These are phyloP conservation scores for Xylaria sp. DNA, from an alignment of 2,329 filamentous ascomycete species.

Conservation along the genomic window DNA sequence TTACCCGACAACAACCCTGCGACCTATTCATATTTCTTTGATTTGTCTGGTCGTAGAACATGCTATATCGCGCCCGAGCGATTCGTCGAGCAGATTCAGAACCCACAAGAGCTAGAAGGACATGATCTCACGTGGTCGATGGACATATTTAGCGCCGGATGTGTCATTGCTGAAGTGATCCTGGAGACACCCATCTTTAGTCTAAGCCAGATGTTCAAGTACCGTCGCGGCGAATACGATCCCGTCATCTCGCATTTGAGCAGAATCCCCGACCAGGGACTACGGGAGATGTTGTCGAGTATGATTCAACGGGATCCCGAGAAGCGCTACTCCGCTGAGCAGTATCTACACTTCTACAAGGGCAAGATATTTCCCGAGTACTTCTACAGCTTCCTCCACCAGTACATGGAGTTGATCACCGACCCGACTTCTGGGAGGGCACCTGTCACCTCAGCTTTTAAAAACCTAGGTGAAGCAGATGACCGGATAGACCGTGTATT, in stretches of 20 bases:
- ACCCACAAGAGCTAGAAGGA: slow-evolving; percentile 65
- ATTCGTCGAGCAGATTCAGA: slow-evolving; percentile 68
- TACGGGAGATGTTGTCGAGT: slow-evolving; percentile 89
- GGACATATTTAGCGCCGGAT: slow-evolving; percentile 98
- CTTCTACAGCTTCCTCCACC: slow-evolving; percentile 97
- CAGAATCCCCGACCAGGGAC: slow-evolving; percentile 87
- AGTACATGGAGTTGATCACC: slow-evolving; percentile 96
- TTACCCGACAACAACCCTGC: slow-evolving; percentile 96
- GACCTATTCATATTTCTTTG: slow-evolving; percentile 98
- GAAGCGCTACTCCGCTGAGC: slow-evolving; percentile 90
- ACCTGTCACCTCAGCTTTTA: slow-evolving; percentile 72
- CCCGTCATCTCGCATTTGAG: slow-evolving; percentile 82
- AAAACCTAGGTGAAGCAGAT: slow-evolving; percentile 87
- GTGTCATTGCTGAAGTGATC: slow-evolving; percentile 96
- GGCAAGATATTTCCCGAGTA: slow-evolving; percentile 94
- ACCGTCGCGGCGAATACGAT: slow-evolving; percentile 91
- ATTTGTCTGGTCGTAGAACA: slow-evolving; percentile 88
- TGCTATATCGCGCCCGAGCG: slow-evolving; percentile 96
- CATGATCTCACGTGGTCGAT: slow-evolving; percentile 86
- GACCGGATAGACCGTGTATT: slow-evolving; percentile 94
- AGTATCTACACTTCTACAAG: slow-evolving; percentile 93
- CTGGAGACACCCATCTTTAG: slow-evolving; percentile 97
- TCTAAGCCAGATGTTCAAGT: slow-evolving; percentile 95
- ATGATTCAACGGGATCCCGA: slow-evolving; percentile 97
- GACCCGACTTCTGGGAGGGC: slow-evolving; percentile 85